Conservation (phyloP, 1,284 basidiomycete genomes). For the Cutaneotrichosporon mucoides region DNA sequence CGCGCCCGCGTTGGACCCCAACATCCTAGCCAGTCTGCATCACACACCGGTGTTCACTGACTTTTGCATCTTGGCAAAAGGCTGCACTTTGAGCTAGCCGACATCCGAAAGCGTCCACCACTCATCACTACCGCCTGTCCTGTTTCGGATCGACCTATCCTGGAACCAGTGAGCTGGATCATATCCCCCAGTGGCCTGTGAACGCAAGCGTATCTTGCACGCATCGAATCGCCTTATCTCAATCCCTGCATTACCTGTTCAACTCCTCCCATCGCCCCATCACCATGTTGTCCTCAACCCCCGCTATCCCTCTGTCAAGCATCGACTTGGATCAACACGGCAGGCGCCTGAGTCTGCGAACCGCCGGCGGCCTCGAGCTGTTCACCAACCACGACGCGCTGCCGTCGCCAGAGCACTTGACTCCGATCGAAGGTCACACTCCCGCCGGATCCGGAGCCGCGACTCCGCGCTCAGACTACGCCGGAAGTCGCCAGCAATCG, state of each 20-base stretch:
- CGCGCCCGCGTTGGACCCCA: no score
- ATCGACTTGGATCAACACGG: conserved; percentile 34
- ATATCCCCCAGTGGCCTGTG: no score
- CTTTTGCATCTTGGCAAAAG: no score
- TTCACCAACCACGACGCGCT: conserved; percentile 44
- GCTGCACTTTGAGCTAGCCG: no score
- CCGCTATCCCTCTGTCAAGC: conserved; percentile 42
- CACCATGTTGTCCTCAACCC: conserved; percentile 45
- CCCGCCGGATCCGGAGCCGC: conserved; percentile 17
- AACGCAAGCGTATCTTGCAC: no score
- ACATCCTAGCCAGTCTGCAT: no score
- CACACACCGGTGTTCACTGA: no score
- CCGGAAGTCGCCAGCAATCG: conserved; percentile 19
- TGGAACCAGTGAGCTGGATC: no score
- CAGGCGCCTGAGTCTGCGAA: conserved; percentile 39
- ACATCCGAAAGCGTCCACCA: no score
- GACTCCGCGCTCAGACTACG: conserved; percentile 11
- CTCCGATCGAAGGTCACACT: conserved; percentile 37
- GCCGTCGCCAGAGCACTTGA: conserved; percentile 43
- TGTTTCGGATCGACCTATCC: no score
- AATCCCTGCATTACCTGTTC: not conserved
- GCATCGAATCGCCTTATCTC: not conserved
- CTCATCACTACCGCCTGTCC: no score
- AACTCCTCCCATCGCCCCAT: not conserved
- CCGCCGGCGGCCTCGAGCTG: conserved; percentile 39